Evolutionary conservation across 768 basidiomycete species (phyloP).

Genomic region (Lentinula sp.): DNA sequence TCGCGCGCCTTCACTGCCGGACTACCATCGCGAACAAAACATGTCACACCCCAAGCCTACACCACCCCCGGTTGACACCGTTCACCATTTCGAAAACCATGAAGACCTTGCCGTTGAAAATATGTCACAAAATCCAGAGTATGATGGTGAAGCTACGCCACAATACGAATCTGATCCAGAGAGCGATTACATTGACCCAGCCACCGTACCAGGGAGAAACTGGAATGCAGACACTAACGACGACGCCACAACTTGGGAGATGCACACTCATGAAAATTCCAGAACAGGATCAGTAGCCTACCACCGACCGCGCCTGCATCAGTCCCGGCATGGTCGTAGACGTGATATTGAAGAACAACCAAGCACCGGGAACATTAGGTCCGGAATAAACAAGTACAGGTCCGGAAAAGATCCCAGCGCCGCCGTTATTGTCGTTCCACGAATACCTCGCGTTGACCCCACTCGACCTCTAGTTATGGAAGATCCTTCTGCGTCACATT

Average conservation of each 20-base stretch:
- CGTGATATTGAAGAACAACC: background rate
- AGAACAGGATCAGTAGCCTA: background rate
- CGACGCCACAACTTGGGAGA: background rate
- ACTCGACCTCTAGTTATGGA: background rate
- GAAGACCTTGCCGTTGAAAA: background rate
- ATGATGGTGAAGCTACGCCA: slow-evolving; percentile 27
- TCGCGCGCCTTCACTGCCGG: slow-evolving; percentile 18
- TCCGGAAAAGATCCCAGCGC: background rate
- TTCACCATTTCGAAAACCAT: background rate
- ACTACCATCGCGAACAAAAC: slow-evolving; percentile 15
- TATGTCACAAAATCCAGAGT: background rate
- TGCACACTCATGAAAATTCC: background rate
- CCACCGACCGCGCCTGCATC: background rate
- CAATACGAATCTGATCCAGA: slow-evolving; percentile 35
- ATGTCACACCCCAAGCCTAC: background rate
- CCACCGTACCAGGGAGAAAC: background rate
- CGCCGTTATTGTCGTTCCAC: background rate
- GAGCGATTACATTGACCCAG: slow-evolving; percentile 10
- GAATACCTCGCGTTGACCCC: background rate
- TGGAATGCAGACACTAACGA: background rate
- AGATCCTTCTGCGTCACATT: background rate
- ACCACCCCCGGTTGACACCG: background rate
- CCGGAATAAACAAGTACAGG: background rate
- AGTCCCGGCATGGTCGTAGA: background rate
- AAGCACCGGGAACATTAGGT: background rate